These are phyloP conservation scores for Alternaria incomplexa DNA, from an alignment of 2,329 filamentous ascomycete species.

Conservation along the genomic window DNA sequence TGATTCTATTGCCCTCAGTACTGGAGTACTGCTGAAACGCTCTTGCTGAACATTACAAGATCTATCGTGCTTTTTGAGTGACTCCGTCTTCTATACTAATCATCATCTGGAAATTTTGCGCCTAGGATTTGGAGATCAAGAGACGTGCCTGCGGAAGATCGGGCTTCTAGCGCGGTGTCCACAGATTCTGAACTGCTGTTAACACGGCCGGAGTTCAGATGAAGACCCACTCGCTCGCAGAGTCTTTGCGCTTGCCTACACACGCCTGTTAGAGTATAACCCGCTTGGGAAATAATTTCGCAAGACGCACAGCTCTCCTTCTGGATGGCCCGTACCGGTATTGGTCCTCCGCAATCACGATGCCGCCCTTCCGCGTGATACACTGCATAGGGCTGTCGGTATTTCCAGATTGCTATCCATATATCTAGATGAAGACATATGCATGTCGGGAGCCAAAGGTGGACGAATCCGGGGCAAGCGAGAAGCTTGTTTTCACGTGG, in stretches of 20 bases:
- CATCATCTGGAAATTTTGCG: neutral
- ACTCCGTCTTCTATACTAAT: neutral
- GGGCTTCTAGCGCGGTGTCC: neutral
- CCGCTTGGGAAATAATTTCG: neutral
- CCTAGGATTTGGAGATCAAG: neutral
- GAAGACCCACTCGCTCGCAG: neutral
- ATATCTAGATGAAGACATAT: neutral
- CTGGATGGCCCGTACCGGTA: neutral
- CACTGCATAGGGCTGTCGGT: neutral
- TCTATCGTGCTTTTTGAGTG: neutral
- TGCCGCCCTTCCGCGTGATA: neutral
- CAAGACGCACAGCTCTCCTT: neutral
- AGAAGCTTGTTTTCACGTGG: slow-evolving; percentile 18
- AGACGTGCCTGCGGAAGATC: neutral
- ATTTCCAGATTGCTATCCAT: slow-evolving; percentile 11
- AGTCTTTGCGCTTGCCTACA: neutral
- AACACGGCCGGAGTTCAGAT: neutral
- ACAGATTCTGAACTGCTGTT: neutral
- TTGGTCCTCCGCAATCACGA: neutral
- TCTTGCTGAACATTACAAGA: neutral
- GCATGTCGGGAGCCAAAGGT: neutral
- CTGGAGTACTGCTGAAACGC: neutral
- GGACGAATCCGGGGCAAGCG: slow-evolving; percentile 7
- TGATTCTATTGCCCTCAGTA: neutral
- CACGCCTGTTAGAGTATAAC: neutral